These are phyloP conservation scores for Lactifluus volemus DNA, from an alignment of 768 basidiomycete genomes.

Conservation along the genomic window DNA sequence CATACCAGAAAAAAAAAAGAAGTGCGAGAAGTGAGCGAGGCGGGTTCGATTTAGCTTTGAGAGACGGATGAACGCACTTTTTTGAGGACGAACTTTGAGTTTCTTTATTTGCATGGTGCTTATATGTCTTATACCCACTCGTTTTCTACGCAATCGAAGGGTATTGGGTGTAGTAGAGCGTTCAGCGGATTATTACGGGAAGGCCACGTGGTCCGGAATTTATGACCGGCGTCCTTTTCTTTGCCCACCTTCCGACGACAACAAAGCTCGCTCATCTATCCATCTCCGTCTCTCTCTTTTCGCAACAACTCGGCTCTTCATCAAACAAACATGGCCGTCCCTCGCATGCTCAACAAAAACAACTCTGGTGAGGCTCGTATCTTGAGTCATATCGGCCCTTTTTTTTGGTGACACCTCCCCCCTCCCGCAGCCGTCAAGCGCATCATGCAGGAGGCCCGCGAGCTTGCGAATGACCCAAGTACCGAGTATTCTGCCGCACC, in stretches of 20 bases:
- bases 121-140: neutral
- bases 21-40: slow-evolving; percentile 32
- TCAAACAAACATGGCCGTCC: slow-evolving; percentile 21
- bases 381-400: neutral
- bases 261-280: neutral
- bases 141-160: neutral
- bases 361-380: slow-evolving; percentile 56
- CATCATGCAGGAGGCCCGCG: slow-evolving; percentile 92
- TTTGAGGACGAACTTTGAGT: slow-evolving; percentile 71
- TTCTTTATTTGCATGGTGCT: slow-evolving; percentile 54
- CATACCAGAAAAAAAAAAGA: slow-evolving; percentile 26
- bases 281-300: neutral
- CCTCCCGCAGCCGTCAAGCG: slow-evolving; percentile 71
- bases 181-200: neutral
- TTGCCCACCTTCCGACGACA: neutral
- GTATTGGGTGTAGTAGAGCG: too few species aligned
- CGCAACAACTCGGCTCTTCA: neutral
- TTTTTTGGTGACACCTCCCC: neutral
- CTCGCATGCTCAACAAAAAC: slow-evolving; percentile 69
- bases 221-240: neutral
- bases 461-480: slow-evolving; percentile 75
- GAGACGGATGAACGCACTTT: slow-evolving; percentile 37
- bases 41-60: slow-evolving; percentile 14
- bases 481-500: slow-evolving; percentile 80
- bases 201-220: neutral